phyloP scores from a whole-genome alignment of 179 eudicot genomes.

The Silene vulgaris region DNA sequence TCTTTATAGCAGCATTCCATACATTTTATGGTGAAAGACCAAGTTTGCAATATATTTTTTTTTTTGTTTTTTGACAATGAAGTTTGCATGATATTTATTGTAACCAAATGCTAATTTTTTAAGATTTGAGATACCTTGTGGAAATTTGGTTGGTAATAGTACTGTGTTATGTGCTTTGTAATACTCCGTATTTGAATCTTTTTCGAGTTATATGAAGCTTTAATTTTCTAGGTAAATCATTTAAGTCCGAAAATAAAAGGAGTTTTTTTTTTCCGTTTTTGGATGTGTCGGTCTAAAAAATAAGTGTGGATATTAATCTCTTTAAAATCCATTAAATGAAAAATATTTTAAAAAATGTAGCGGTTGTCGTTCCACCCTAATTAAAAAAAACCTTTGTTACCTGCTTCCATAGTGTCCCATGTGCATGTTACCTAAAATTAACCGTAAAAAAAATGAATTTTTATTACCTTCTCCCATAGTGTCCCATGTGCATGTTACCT shows the following conservation, averaged over 20 bases:
- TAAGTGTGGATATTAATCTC: neutral
- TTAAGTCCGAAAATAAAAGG: neutral
- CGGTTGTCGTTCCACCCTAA: too few relatives aligned
- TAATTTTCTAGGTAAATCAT: neutral
- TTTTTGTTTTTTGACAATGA: too few relatives aligned
- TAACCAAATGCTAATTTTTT: neutral
- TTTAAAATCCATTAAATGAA: too few relatives aligned
- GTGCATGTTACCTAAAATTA: too few relatives aligned
- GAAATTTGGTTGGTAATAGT: neutral
- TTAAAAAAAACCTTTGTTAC: too few relatives aligned
- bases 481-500: too few relatives aligned
- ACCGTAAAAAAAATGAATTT: too few relatives aligned
- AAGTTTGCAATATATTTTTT: neutral
- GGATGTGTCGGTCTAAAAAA: neutral
- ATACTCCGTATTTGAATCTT: neutral
- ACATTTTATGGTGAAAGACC: neutral
- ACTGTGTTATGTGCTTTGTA: neutral
- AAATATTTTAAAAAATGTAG: too few relatives aligned
- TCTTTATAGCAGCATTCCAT: neutral
- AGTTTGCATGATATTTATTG: neutral
- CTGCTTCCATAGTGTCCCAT: too few relatives aligned
- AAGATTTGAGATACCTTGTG: neutral
- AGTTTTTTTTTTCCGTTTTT: neutral
- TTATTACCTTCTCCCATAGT: too few relatives aligned
- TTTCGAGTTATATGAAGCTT: neutral